phyloP scores from a whole-genome alignment of 2,329 filamentous ascomycete species.

The Trichoderma gracile region DNA sequence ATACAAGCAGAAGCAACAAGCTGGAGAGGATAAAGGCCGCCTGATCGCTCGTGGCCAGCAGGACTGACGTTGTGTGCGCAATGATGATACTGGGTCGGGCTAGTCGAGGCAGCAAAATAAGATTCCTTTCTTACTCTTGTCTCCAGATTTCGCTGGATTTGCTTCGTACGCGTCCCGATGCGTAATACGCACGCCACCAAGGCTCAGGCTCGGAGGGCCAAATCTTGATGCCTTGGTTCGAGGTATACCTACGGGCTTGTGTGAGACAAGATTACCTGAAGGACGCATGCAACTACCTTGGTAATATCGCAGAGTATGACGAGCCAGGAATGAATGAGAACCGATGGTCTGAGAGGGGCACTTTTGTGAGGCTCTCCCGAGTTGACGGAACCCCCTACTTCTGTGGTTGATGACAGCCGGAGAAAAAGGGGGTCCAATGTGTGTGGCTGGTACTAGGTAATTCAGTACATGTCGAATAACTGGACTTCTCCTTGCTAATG shows the following conservation, averaged over 20 bases:
- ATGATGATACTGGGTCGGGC: neutral
- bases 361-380: slow-evolving; percentile 22
- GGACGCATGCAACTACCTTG: neutral
- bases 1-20: neutral
- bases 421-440: slow-evolving; percentile 19
- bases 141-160: neutral
- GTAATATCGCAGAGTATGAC: neutral
- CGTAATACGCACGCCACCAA: slow-evolving; percentile 26
- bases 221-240: slow-evolving; percentile 3
- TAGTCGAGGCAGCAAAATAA: slow-evolving; percentile 13
- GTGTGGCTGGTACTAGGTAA: neutral
- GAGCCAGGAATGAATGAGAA: neutral
- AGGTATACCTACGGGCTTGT: neutral
- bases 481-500: neutral
- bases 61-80: neutral
- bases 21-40: slow-evolving; percentile 13
- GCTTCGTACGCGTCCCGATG: slow-evolving; percentile 21
- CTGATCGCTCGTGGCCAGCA: slow-evolving; percentile 6
- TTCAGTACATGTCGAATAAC: neutral
- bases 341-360: slow-evolving; percentile 7
- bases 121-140: no score
- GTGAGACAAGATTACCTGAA: no score
- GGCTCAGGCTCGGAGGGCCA: slow-evolving; percentile 5
- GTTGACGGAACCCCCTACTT: slow-evolving; percentile 9
- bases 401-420: slow-evolving; percentile 4